phyloP scores from a whole-genome alignment of 2,329 filamentous ascomycete species.

The Decorospora gaudefroyi region DNA sequence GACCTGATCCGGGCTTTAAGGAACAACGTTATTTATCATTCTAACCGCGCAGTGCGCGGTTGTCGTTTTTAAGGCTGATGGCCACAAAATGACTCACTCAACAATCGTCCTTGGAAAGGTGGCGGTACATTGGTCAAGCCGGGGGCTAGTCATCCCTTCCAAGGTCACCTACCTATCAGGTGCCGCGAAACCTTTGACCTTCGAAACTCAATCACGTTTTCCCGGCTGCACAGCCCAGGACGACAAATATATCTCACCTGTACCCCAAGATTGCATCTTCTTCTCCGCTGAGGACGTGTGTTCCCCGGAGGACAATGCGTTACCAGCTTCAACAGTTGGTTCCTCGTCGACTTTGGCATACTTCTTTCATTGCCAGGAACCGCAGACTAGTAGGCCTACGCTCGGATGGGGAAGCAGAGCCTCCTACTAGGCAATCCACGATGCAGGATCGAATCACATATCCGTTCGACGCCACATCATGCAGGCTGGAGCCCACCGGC shows the following conservation, averaged over 20 bases:
- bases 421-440: conserved; percentile 30
- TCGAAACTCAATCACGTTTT: conserved; percentile 16
- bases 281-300: conserved; percentile 7
- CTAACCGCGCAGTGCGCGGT: conserved; percentile 43
- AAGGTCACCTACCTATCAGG: conserved; percentile 25
- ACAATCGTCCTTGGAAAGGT: conserved; percentile 10
- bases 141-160: conserved; percentile 23
- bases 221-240: conserved; percentile 13
- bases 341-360: conserved; percentile 7
- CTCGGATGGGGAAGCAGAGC: conserved; percentile 45
- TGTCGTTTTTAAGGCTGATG: conserved; percentile 12
- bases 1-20: conserved; percentile 12
- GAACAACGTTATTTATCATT: conserved; percentile 9
- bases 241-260: conserved; percentile 1
- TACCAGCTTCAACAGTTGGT: conserved; percentile 7
- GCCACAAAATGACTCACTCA: conserved; percentile 8
- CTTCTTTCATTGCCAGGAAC: conserved; percentile 32
- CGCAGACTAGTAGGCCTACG: conserved; percentile 26
- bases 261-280: conserved; percentile 11
- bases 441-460: conserved; percentile 26
- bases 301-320: no score
- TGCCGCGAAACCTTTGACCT: conserved; percentile 27
- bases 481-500: conserved; percentile 26
- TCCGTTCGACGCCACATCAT: conserved; percentile 29
- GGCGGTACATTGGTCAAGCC: conserved; percentile 11